Conservation (phyloP, 495 filamentous ascomycete genomes). For the Penicillium canescens region DNA sequence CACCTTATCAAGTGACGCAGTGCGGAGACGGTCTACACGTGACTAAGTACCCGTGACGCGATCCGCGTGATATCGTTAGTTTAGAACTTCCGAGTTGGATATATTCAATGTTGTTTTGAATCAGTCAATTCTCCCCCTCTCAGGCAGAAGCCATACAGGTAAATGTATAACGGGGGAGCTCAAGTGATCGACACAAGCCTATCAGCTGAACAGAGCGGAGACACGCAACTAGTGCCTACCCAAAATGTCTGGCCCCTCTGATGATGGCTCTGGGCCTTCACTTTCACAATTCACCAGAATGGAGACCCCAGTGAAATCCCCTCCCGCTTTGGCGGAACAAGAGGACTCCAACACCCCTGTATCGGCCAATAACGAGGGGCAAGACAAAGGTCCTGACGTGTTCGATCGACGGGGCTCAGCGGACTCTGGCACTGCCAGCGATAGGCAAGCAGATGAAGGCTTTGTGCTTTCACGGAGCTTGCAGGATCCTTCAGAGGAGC, state of each 20-base stretch:
- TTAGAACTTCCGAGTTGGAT: background rate
- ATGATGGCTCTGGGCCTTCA: slow-evolving; percentile 30
- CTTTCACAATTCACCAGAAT: slow-evolving; percentile 55
- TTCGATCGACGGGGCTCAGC: slow-evolving; percentile 51
- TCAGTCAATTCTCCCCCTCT: background rate
- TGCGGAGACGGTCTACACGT: slow-evolving; percentile 22
- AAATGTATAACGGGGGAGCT: slow-evolving; percentile 7
- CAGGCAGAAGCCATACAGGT: background rate
- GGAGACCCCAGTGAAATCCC: slow-evolving; percentile 40
- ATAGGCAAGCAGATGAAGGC: slow-evolving; percentile 46
- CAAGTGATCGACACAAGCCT: slow-evolving; percentile 31
- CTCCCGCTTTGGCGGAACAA: slow-evolving; percentile 44
- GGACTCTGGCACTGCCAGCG: slow-evolving; percentile 52
- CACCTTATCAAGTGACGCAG: slow-evolving; percentile 32
- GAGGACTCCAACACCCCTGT: slow-evolving; percentile 29
- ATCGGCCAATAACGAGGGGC: slow-evolving; percentile 27
- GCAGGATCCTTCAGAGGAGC: slow-evolving; percentile 73
- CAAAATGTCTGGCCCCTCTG: slow-evolving; percentile 31
- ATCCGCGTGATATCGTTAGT: background rate
- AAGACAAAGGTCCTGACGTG: slow-evolving; percentile 40
- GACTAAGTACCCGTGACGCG: slow-evolving; percentile 15
- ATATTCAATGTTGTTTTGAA: no score
- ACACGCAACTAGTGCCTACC: slow-evolving; percentile 24
- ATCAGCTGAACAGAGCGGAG: slow-evolving; percentile 33
- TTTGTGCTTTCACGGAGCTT: slow-evolving; percentile 46